phyloP scores from a whole-genome alignment of 75 land plant species.

The Cryptomeria japonica region DNA sequence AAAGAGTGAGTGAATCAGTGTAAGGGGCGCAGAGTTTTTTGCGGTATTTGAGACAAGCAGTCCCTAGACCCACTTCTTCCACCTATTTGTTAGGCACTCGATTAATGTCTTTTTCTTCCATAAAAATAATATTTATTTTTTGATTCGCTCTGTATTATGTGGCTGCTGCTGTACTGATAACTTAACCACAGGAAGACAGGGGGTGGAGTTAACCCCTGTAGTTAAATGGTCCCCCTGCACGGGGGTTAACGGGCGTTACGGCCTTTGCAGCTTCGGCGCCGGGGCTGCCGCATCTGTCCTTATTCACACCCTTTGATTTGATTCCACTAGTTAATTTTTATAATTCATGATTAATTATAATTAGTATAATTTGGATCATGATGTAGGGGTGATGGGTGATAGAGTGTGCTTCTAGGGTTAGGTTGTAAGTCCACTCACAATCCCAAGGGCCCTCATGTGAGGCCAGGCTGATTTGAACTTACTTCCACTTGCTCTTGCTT shows the following conservation, averaged over 20 bases:
- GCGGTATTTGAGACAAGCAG: neutral
- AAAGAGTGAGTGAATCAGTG: neutral
- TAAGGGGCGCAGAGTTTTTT: neutral
- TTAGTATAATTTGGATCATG: neutral
- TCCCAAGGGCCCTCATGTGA: neutral
- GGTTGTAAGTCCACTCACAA: neutral
- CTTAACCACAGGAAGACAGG: neutral
- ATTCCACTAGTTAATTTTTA: neutral
- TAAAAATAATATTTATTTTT: neutral
- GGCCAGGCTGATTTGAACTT: no score
- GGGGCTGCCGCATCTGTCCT: neutral
- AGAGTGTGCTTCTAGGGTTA: neutral
- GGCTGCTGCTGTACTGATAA: neutral
- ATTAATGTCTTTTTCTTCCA: neutral
- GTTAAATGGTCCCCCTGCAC: slow-evolving; percentile 1
- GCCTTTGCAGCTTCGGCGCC: slow-evolving; percentile 6
- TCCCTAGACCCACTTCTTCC: neutral
- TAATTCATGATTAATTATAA: neutral
- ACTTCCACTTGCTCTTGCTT: no score
- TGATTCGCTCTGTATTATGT: neutral
- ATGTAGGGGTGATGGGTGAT: neutral
- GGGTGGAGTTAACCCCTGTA: no score
- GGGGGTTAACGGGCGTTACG: slow-evolving; percentile 4
- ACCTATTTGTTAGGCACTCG: neutral
- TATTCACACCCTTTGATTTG: neutral